These are phyloP conservation scores for Pichia terricola DNA, from an alignment of 1,139 yeast species.

Conservation along the genomic window DNA sequence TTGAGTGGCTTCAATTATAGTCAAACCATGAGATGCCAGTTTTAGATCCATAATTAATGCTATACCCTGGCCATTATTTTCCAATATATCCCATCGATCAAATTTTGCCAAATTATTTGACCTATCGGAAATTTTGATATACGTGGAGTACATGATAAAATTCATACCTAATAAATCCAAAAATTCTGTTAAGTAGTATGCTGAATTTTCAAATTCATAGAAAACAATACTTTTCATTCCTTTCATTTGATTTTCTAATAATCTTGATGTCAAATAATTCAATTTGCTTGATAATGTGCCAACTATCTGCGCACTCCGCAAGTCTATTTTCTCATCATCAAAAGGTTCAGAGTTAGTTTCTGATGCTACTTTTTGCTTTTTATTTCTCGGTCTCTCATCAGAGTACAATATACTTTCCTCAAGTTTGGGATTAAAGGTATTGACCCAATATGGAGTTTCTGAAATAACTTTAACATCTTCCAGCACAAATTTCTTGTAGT, in stretches of 20 bases:
- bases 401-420: conserved; percentile 15
- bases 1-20: conserved; percentile 57
- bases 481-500: conserved; percentile 20
- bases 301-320: conserved; percentile 32
- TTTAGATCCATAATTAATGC: conserved; percentile 57
- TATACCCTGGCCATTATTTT: conserved; percentile 33
- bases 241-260: conserved; percentile 40
- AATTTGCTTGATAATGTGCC: conserved; percentile 58
- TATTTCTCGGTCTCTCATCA: background rate
- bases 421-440: conserved; percentile 16
- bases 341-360: background rate
- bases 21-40: conserved; percentile 62
- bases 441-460: conserved; percentile 19
- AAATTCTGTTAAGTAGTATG: conserved; percentile 56
- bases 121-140: conserved; percentile 40
- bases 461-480: conserved; percentile 17
- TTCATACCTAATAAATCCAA: conserved; percentile 51
- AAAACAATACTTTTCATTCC: conserved; percentile 51
- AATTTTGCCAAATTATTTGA: conserved; percentile 46
- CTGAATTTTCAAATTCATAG: conserved; percentile 64
- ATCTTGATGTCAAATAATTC: conserved; percentile 45
- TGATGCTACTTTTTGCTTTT: background rate
- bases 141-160: conserved; percentile 56
- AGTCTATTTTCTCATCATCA: conserved; percentile 3
- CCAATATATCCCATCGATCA: conserved; percentile 27